phyloP scores from a whole-genome alignment of 192 early-diverging fungal genomes.

The Physocladia obscura region DNA sequence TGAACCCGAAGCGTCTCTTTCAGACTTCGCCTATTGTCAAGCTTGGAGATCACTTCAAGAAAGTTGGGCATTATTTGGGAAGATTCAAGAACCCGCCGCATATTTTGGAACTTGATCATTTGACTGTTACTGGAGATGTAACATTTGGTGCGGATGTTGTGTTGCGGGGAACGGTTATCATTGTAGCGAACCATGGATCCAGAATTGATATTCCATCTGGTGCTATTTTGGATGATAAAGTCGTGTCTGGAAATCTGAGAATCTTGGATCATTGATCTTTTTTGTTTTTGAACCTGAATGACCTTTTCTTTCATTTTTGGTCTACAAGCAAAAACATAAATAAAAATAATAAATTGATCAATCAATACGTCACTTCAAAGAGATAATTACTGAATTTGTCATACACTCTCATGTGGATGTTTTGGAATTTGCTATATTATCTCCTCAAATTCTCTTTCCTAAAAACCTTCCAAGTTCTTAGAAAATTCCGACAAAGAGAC shows the following conservation, averaged over 20 bases:
- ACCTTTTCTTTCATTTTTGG: no score
- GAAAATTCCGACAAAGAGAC: no score
- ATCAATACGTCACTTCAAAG: no score
- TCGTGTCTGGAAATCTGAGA: conserved; percentile 93
- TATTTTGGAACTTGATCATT: conserved; percentile 95
- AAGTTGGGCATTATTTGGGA: conserved; percentile 82
- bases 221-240: conserved; percentile 95
- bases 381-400: no score
- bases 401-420: no score
- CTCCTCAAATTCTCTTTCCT: no score
- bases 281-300: no score
- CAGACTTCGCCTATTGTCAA: conserved; percentile 91
- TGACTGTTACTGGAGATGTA: conserved; percentile 98
- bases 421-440: no score
- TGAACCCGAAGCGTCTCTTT: conserved; percentile 94
- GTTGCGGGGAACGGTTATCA: conserved; percentile 90
- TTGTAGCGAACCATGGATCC: conserved; percentile 97
- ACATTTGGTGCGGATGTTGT: conserved; percentile 92
- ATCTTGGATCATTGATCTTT: conserved; percentile 64
- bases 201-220: conserved; percentile 96
- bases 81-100: conserved; percentile 93
- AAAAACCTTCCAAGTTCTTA: no score
- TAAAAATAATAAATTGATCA: no score
- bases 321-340: no score
- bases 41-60: conserved; percentile 97